Evolutionary conservation across 345 rosid genomes (phyloP).

Genomic region (Populus ilicifolia): DNA sequence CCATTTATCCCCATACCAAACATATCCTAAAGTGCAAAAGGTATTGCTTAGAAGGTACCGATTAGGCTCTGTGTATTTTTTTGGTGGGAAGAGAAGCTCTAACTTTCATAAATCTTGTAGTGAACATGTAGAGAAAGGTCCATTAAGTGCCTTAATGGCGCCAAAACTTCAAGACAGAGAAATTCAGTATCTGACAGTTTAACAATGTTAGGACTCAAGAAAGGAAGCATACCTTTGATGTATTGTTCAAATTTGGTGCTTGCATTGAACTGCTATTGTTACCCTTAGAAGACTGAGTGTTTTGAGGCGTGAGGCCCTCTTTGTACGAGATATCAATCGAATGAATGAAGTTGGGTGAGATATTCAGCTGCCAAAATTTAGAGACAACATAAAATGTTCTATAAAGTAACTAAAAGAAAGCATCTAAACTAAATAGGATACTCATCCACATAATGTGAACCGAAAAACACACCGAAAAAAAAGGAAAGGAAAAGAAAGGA

Average conservation of each 20-base stretch:
- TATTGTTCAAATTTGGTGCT: conserved; percentile 25
- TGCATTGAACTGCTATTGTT: conserved; percentile 28
- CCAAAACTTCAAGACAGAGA: background rate
- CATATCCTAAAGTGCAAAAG: too few relatives aligned
- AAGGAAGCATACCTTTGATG: conserved; percentile 48
- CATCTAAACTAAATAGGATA: background rate
- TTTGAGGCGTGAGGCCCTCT: conserved; percentile 44
- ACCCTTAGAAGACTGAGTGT: conserved; percentile 30
- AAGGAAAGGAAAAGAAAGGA: background rate
- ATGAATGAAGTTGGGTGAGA: conserved; percentile 53
- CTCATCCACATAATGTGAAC: background rate
- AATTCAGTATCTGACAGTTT: background rate
- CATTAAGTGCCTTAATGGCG: background rate
- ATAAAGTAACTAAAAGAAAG: background rate
- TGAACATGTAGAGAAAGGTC: background rate
- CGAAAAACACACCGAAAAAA: background rate
- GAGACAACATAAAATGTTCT: conserved; percentile 4
- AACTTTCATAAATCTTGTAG: background rate
- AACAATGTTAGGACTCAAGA: conserved; percentile 12
- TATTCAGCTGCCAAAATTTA: conserved; percentile 52
- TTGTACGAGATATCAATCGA: conserved; percentile 37
- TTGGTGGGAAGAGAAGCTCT: too few relatives aligned
- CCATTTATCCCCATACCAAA: too few relatives aligned
- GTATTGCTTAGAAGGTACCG: too few relatives aligned
- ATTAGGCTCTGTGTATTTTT: too few relatives aligned